Evolutionary conservation across 1,284 basidiomycete species (phyloP), one percentile per base, ranked within the genome.

Genomic region (Ganoderma boninense): DNA sequence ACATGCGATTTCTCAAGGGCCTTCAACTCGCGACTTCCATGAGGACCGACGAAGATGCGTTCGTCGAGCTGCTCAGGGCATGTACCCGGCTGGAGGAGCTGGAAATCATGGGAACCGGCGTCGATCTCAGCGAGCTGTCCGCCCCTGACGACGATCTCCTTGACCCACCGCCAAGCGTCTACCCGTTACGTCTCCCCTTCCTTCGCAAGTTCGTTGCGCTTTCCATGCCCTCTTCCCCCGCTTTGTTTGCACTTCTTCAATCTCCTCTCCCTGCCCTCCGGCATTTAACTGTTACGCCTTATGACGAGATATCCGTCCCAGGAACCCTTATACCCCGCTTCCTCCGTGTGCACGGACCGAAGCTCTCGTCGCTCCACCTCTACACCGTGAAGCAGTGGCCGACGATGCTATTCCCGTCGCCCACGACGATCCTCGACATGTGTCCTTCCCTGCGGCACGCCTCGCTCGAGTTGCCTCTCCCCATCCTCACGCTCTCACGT

Each of bases 331-430:
- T 89, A 8, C 86, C 89, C 0, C 82, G 82, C 23, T 89, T 97
- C 75, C 90, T 95, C 63, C 76, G 82, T 1, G 79, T 80, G 1
- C 94, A 96, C 75, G 94, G 95, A 1, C 66, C 77, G 44, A 80
- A 80, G 14, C 85, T 96, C 61, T 83, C 82, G 11, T 91, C 90
- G 0, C 85, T 96, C 2, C 86, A 91, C 44, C 85, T 95, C 65
- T 88, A 89, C 62, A 91, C 91, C 0, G 89, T 90, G 0, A 91
- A 92, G 75, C 93, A 91, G 87, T 95, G 92, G 90, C 94, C 92
- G 0, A 89, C 88, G 2, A 83, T 83, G 56, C 83, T 89, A 54
- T 87, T 89, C 71, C 86, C 90, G 20, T 90, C 91, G 2, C 89
- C 92, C 0, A 73, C 79, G 0, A 83, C 83, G 26, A 71, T 94